Base-by-base conservation (phyloP, 1,284 basidiomycete species). In the Melampsora americana region DNA sequence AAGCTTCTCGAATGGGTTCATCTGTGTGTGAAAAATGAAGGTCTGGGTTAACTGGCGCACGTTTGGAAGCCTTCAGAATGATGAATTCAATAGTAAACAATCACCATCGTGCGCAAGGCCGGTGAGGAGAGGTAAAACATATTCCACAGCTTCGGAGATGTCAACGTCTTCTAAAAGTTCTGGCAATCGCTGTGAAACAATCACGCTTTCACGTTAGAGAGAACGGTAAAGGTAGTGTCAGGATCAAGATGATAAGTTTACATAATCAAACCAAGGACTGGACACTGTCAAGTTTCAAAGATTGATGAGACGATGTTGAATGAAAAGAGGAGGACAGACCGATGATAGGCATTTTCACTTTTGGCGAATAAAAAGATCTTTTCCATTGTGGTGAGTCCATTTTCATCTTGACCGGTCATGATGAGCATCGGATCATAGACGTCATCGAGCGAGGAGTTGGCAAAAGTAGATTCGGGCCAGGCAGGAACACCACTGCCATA, bases 331-430 rank as follows among this genome's bases (percentile, higher is more conserved):
- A 53, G 46, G 46, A n/a, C 20, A 23, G 2, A 74, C 71, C 71
- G 39, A 35, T 74, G 71, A 67, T 74, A 67, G 28, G 71, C 14
- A 56, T 67, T 74, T 46, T 74, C 64, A 67, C 64, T 66, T 9
- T 74, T 74, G 28, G 71, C 71, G 50, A 74, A 74, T 35, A 74
- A 50, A 26, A 74, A 74, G 42, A 74, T 74, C 42, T 74, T 74
- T 59, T 74, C 71, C 71, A 74, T 74, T 3, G 65, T 74, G n/a
- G 46, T 74, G 18, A 74, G 59, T 48, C 23, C 50, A 42, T 66
- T 26, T 56, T 66, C 71, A 53, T 74, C 64, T 20, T 66, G 46
- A 35, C 56, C 50, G 35, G 11, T 59, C 28, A 35, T 67, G 35
- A 65, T 56, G 26, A 23, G 32, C 48, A 66, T 18, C 23, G 64